Conservation (phyloP, 345 rosid species). For the Populus ilicifolia region DNA sequence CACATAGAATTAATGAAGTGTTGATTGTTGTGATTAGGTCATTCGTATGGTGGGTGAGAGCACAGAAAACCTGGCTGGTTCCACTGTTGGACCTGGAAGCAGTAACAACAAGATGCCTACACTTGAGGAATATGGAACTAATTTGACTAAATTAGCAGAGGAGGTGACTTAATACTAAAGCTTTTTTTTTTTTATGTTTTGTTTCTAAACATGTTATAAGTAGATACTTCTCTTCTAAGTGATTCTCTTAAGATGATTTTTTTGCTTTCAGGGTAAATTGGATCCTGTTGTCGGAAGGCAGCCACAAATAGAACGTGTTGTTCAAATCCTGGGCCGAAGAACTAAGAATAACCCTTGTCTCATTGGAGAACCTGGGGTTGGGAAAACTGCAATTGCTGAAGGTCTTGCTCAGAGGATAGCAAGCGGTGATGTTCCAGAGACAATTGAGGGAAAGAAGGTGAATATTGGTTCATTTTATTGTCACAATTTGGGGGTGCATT, state of each 20-base stretch:
- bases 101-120: constrained; percentile 93
- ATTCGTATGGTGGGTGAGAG: constrained; percentile 98
- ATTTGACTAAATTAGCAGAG: constrained; percentile 92
- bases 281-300: constrained; percentile 99
- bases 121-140: constrained; percentile 97
- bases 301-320: constrained; percentile 87
- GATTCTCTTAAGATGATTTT: not conserved
- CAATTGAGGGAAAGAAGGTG: constrained; percentile 96
- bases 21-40: constrained; percentile 47
- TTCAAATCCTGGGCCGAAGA: constrained; percentile 92
- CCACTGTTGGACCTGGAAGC: constrained; percentile 71
- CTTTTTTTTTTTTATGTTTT: constrained; percentile 1
- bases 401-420: constrained; percentile 97
- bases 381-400: constrained; percentile 99
- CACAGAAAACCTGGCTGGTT: constrained; percentile 65
- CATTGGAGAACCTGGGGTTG: constrained; percentile 99
- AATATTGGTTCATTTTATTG: not conserved
- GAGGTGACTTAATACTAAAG: constrained; percentile 46
- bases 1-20: not conserved
- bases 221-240: not conserved
- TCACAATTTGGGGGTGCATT: not conserved
- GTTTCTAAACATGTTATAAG: not conserved
- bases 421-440: constrained; percentile 93
- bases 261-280: constrained; percentile 68
- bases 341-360: constrained; percentile 98